Conservation (phyloP, 1,284 basidiomycete species). For the Cutaneotrichosporon sp. region DNA sequence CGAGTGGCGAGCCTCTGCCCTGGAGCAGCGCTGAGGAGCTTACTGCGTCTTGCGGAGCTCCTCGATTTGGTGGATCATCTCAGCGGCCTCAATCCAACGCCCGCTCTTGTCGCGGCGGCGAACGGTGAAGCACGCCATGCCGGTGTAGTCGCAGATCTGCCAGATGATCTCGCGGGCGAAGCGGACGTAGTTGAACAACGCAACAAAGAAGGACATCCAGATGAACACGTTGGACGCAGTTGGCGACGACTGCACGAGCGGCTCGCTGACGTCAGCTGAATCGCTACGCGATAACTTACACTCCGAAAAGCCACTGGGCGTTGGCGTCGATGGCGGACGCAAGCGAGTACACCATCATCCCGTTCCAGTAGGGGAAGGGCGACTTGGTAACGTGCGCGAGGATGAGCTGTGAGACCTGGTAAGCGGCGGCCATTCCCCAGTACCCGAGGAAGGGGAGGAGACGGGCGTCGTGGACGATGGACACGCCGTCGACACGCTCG, state of each 20-base stretch:
- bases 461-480: conserved; percentile 58
- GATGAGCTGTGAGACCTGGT: conserved; percentile 83
- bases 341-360: conserved; percentile 77
- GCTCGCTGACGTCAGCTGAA: conserved; percentile 27
- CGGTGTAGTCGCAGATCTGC: conserved; percentile 82
- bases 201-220: conserved; percentile 58
- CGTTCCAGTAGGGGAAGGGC: conserved; percentile 83
- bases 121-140: conserved; percentile 87
- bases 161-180: conserved; percentile 78
- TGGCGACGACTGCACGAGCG: conserved; percentile 52
- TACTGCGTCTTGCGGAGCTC: conserved; percentile 14
- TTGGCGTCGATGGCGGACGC: conserved; percentile 81
- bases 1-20: background rate
- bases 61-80: conserved; percentile 5
- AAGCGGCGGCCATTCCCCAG: conserved; percentile 74
- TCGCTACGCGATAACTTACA: conserved; percentile 56
- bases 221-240: conserved; percentile 66
- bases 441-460: conserved; percentile 84
- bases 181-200: conserved; percentile 69
- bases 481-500: conserved; percentile 59
- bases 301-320: conserved; percentile 63
- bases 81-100: conserved; percentile 61
- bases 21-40: background rate
- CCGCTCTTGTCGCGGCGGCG: conserved; percentile 73
- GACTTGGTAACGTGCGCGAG: conserved; percentile 85